A percentile compares a stretch with the other conserved stretches of the same genome.
phyloP scores from a whole-genome alignment of 129 eudicot genomes.

The Lactuca sativa region DNA sequence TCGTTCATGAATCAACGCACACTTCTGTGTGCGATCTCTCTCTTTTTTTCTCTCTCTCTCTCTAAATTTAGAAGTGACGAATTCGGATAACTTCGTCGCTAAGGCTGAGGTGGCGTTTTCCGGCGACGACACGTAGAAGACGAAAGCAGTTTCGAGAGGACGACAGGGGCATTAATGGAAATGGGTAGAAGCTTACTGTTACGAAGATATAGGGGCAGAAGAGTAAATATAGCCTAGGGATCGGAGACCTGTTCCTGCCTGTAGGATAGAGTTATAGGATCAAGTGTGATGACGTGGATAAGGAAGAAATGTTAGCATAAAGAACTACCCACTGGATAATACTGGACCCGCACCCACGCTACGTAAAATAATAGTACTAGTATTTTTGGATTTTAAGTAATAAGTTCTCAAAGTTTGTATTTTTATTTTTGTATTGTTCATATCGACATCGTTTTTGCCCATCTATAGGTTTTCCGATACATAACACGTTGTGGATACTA shows the following conservation, averaged over 20 bases:
- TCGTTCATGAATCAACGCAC: slow-evolving; percentile 5
- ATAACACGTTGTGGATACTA: too few species aligned
- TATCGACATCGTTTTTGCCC: too few species aligned
- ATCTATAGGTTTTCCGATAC: too few species aligned
- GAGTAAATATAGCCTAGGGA: slow-evolving; percentile 30
- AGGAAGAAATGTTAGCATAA: slow-evolving; percentile 19
- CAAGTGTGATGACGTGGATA: slow-evolving; percentile 20
- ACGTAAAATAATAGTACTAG: too few species aligned
- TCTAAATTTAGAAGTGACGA: not conserved
- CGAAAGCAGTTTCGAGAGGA: slow-evolving; percentile 15
- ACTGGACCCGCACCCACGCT: slow-evolving; percentile 8
- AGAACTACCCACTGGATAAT: slow-evolving; percentile 13
- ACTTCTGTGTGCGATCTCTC: slow-evolving; percentile 1
- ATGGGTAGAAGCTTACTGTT: slow-evolving; percentile 1
- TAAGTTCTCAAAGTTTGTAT: too few species aligned
- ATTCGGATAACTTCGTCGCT: slow-evolving; percentile 4
- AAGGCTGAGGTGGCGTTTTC: slow-evolving; percentile 34
- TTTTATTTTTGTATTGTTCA: too few species aligned
- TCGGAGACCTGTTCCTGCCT: slow-evolving; percentile 29
- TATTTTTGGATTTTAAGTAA: not conserved
- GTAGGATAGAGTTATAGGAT: slow-evolving; percentile 14
- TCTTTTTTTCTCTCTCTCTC: not conserved
- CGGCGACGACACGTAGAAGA: slow-evolving; percentile 36
- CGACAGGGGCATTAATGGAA: slow-evolving; percentile 22
- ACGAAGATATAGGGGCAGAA: slow-evolving; percentile 19